Evolutionary conservation across 768 basidiomycete genomes (phyloP).

Genomic region (Artomyces pyxidatus): DNA sequence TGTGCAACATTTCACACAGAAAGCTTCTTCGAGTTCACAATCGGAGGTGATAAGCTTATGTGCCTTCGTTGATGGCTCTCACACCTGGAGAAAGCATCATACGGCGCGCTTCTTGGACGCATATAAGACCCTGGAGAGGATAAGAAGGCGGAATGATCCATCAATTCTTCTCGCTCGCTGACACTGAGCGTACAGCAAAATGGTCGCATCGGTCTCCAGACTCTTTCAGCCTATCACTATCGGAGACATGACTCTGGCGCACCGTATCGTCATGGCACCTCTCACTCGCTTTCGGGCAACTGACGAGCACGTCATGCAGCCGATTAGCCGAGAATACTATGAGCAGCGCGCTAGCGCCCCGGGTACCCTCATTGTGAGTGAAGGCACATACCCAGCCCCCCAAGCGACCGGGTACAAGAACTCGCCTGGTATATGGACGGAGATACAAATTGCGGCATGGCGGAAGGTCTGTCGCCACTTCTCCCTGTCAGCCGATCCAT

Average conservation of each 20-base stretch:
- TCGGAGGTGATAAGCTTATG: too few relatives aligned
- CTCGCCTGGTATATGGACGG: not conserved
- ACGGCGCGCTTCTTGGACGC: too few relatives aligned
- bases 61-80: too few relatives aligned
- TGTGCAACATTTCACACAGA: too few relatives aligned
- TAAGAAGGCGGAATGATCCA: too few relatives aligned
- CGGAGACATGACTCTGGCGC: constrained; percentile 13
- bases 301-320: not conserved
- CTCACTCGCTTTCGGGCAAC: constrained; percentile 17
- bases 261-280: constrained; percentile 18
- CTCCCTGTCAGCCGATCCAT: not conserved
- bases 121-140: too few relatives aligned
- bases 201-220: too few relatives aligned
- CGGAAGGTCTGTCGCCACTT: not conserved
- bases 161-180: too few relatives aligned
- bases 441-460: not conserved
- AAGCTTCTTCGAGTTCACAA: too few relatives aligned
- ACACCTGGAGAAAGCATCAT: too few relatives aligned
- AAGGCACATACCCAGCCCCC: not conserved
- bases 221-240: constrained; percentile 15
- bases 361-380: constrained; percentile 5
- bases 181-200: too few relatives aligned
- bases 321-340: constrained; percentile 3
- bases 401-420: not conserved
- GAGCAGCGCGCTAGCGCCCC: constrained; percentile 8